Base-by-base conservation (phyloP, 805 yeast species). In the Ogataea glucozyma region DNA sequence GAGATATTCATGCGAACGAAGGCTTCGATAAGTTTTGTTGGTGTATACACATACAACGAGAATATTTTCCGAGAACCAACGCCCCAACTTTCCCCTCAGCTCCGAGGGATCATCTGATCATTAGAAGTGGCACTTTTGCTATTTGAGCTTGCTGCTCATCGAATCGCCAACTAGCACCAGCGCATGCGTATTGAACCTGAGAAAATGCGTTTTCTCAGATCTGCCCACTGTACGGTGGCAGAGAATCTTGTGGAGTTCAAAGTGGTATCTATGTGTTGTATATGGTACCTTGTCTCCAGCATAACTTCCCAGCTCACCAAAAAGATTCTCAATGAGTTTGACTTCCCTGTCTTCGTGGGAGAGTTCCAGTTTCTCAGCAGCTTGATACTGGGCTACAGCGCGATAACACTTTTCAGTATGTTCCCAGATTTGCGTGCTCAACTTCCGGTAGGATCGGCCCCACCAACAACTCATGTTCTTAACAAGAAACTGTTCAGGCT, bases 281-380 rank as follows among this genome's bases (percentile, higher is more conserved):
- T 70, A 27, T 83, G 88, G 88, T 83, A 83, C 53, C 53, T 69
- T 14, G 71, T 79, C 9, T 81, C 86, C 10, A 76, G 87, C 3
- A 54, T 78, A 3, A 83, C 86, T 1, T 77, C 88, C 0, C 88
- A 82, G 52, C 66, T 79, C 23, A 81, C 86, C 2, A 82, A 81
- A 48, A 29, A 64, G 12, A 79, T 82, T 3, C 62, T 83, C 31
- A 69, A 70, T 11, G 68, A 71, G 44, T 78, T 81, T 54, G 76
- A 79, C 1, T 75, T 72, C 56, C 88, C 89, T 2, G 61, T 83
- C 12, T 79, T 82, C 40, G 64, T 83, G 27, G 82, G 86, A 7
- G 86, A 79, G 54, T 75, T 73, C 47, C 88, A 83, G 53, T 83
- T 81, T 48, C 46, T 76, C 4, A 71, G 74, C 29, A 80, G 80